phyloP scores from a whole-genome alignment of 2,329 filamentous ascomycete species.

The Fusarium neocosmosporiellum region DNA sequence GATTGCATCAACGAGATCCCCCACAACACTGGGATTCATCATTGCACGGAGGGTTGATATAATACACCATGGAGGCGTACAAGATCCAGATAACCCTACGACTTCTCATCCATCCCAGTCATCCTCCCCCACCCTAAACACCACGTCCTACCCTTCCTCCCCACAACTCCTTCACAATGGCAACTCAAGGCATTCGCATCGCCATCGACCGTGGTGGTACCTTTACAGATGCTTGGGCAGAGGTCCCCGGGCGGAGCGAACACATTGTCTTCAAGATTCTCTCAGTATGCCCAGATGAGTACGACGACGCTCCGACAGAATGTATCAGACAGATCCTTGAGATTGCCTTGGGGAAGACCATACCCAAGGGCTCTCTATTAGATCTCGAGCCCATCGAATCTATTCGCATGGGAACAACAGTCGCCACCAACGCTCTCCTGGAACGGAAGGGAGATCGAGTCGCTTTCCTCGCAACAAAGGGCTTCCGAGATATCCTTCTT shows the following conservation, averaged over 20 bases:
- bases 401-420: conserved; percentile 85
- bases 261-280: conserved; percentile 43
- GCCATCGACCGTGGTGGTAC: conserved; percentile 45
- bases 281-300: conserved; percentile 74
- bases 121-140: background rate
- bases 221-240: conserved; percentile 43
- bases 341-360: conserved; percentile 45
- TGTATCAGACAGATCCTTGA: conserved; percentile 68
- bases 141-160: no score
- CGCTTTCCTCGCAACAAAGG: conserved; percentile 76
- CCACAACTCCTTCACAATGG: conserved; percentile 16
- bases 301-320: conserved; percentile 78
- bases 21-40: conserved; percentile 3
- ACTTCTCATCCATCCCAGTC: background rate
- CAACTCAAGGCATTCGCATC: conserved; percentile 41
- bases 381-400: conserved; percentile 62
- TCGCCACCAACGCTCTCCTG: conserved; percentile 81
- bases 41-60: conserved; percentile 14
- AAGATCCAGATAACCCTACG: background rate
- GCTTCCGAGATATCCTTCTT: conserved; percentile 77
- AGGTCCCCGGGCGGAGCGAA: conserved; percentile 32
- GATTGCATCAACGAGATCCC: background rate
- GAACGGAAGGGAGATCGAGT: conserved; percentile 79
- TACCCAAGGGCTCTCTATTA: conserved; percentile 49
- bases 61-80: conserved; percentile 28